These are phyloP conservation scores for Apiospora pterosperma DNA, from an alignment of 2,329 filamentous ascomycete genomes.

Conservation along the genomic window DNA sequence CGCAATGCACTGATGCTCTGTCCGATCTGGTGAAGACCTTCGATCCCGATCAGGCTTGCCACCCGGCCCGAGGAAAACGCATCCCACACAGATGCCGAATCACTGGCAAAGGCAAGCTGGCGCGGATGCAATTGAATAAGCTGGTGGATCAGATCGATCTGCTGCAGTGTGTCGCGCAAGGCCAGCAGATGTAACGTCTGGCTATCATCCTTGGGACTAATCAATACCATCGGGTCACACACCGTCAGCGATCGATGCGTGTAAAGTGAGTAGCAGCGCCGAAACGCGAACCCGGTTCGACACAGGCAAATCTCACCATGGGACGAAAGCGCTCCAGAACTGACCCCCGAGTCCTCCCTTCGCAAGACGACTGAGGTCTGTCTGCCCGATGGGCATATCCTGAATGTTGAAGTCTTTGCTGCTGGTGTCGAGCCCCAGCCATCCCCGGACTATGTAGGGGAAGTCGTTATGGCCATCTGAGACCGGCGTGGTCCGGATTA, in stretches of 20 bases:
- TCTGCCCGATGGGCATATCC: conserved; percentile 29
- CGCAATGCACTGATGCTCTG: conserved; percentile 31
- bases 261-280: too few species aligned
- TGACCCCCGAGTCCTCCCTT: conserved; percentile 24
- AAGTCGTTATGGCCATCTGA: conserved; percentile 34
- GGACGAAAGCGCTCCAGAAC: background rate
- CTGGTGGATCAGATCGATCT: conserved; percentile 20
- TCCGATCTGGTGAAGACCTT: conserved; percentile 30
- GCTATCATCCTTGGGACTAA: too few species aligned
- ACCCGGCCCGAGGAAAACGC: conserved; percentile 27
- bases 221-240: too few species aligned
- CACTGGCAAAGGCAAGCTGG: conserved; percentile 19
- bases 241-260: too few species aligned
- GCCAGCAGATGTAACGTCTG: too few species aligned
- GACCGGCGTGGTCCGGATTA: too few species aligned
- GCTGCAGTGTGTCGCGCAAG: conserved; percentile 11
- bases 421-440: too few species aligned
- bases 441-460: conserved; percentile 22
- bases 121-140: conserved; percentile 21
- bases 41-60: conserved; percentile 32
- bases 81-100: conserved; percentile 22
- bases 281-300: too few species aligned
- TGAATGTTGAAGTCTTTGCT: conserved; percentile 26
- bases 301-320: too few species aligned
- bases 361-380: conserved; percentile 28